These are phyloP conservation scores for Kluyveromyces lactis DNA, from an alignment of 805 yeast species.

Conservation along the genomic window DNA sequence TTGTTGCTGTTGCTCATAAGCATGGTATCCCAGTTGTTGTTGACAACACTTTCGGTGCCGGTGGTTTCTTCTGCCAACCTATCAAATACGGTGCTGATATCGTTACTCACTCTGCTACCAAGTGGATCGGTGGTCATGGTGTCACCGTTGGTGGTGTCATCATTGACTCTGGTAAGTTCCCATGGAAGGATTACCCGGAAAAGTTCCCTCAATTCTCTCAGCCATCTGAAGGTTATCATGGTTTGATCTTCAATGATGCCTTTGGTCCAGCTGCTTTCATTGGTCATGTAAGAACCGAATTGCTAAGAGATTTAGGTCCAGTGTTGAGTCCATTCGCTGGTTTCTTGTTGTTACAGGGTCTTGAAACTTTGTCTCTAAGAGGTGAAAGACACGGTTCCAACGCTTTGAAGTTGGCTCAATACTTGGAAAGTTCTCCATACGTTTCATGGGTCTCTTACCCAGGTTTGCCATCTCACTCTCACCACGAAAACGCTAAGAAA, in stretches of 20 bases:
- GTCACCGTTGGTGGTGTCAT: constrained; percentile 89
- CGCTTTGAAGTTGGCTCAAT: constrained; percentile 71
- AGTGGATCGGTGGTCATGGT: constrained; percentile 98
- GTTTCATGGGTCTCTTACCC: constrained; percentile 91
- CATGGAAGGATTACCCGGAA: constrained; percentile 77
- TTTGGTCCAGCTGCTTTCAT: constrained; percentile 75
- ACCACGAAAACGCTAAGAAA: constrained; percentile 76
- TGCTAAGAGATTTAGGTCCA: constrained; percentile 90
- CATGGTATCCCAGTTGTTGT: constrained; percentile 86
- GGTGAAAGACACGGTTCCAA: constrained; percentile 87
- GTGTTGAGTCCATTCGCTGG: constrained; percentile 81
- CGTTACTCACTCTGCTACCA: constrained; percentile 89
- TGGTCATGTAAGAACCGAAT: constrained; percentile 72
- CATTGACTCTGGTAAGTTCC: constrained; percentile 87
- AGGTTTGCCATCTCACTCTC: constrained; percentile 70
- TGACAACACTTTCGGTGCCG: constrained; percentile 96
- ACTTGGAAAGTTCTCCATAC: constrained; percentile 60
- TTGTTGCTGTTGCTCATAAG: constrained; percentile 70
- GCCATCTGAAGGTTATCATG: constrained; percentile 94
- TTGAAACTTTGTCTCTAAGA: constrained; percentile 88
- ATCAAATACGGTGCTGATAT: constrained; percentile 86
- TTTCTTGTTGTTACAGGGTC: constrained; percentile 81
- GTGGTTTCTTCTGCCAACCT: constrained; percentile 82
- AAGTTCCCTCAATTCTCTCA: constrained; percentile 85
- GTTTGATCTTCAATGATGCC: constrained; percentile 71